phyloP scores from a whole-genome alignment of 2,329 filamentous ascomycete genomes.

The Xylariaceae sp. region DNA sequence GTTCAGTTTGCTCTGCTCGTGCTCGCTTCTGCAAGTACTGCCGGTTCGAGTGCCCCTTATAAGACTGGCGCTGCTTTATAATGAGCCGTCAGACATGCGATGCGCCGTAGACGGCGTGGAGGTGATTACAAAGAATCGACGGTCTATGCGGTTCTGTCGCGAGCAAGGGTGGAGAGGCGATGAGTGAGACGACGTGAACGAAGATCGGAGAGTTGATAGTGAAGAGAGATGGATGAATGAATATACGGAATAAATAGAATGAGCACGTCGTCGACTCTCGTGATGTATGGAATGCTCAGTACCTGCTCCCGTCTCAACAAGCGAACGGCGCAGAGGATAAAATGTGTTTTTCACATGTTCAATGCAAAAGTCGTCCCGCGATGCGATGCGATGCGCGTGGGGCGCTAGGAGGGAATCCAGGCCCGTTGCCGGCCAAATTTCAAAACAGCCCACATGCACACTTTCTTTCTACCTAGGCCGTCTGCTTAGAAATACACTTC shows the following conservation, averaged over 20 bases:
- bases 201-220: neutral
- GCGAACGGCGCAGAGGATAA: too few species aligned
- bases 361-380: slow-evolving; percentile 10
- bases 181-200: neutral
- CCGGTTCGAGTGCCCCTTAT: too few species aligned
- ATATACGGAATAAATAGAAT: neutral
- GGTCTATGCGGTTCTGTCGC: neutral
- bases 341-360: slow-evolving; percentile 10
- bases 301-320: too few species aligned
- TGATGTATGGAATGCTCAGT: too few species aligned
- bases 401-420: slow-evolving; percentile 14
- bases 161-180: neutral
- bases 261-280: too few species aligned
- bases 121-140: neutral
- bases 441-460: slow-evolving; percentile 17
- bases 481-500: slow-evolving; percentile 33
- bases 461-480: neutral
- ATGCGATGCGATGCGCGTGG: slow-evolving; percentile 5
- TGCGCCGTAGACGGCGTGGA: slow-evolving; percentile 2
- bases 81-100: neutral
- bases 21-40: too few species aligned
- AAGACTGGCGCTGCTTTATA: slow-evolving; percentile 8
- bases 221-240: neutral
- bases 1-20: slow-evolving; percentile 12
- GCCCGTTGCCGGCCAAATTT: slow-evolving; percentile 19